Evolutionary conservation across 2,329 filamentous ascomycete genomes (phyloP).

Genomic region (Colletotrichum somersetense): DNA sequence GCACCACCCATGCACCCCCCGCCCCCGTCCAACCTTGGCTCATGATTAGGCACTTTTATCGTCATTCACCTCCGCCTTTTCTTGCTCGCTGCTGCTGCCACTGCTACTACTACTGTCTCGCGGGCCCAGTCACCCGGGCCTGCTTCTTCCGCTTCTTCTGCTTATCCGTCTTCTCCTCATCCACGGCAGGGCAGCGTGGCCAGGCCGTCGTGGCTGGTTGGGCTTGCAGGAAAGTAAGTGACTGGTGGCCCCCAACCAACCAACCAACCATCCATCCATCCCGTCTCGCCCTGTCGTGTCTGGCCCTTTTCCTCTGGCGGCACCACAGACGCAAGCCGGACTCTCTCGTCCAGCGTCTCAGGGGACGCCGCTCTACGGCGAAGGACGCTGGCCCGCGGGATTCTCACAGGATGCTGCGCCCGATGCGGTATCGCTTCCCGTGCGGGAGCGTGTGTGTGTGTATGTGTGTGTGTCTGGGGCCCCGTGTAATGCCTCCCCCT

Average conservation of each 20-base stretch:
- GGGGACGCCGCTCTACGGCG: not conserved
- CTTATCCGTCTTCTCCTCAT: not conserved
- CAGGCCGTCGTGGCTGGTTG: constrained; percentile 2
- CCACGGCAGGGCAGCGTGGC: not conserved
- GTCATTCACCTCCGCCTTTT: constrained; percentile 10
- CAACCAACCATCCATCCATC: not conserved
- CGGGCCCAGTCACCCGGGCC: no score
- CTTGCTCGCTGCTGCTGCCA: not conserved
- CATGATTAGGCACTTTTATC: constrained; percentile 22
- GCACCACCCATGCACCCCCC: not conserved
- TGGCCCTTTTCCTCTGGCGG: constrained; percentile 12
- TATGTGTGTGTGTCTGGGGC: not conserved
- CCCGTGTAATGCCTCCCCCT: constrained; percentile 6
- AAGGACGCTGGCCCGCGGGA: not conserved
- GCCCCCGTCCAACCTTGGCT: not conserved
- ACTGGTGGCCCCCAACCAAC: not conserved
- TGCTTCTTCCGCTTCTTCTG: not conserved
- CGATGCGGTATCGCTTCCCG: constrained; percentile 24
- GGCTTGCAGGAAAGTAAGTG: constrained; percentile 11
- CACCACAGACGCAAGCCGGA: constrained; percentile 32
- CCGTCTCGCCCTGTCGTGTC: constrained; percentile 1
- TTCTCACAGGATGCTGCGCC: constrained; percentile 24
- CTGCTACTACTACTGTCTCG: not conserved
- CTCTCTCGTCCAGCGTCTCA: not conserved
- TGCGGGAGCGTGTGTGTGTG: constrained; percentile 1